Evolutionary conservation across 805 yeast genomes (phyloP).

Genomic region (Blastobotrys terrestris): DNA sequence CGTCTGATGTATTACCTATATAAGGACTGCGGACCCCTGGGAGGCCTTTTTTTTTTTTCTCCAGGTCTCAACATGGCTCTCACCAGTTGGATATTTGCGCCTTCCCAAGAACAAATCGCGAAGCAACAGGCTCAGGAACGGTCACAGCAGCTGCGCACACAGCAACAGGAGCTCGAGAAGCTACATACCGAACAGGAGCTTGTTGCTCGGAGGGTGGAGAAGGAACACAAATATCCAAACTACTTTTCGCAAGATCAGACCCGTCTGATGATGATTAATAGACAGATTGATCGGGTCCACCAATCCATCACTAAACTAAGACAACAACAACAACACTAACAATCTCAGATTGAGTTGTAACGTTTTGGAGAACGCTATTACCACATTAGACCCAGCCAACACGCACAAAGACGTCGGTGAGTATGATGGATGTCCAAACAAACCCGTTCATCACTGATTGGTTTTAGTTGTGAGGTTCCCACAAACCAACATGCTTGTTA

Average conservation of each 20-base stretch:
- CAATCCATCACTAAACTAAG: not conserved
- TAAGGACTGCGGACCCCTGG: too few species aligned
- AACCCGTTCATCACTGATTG: constrained; percentile 1
- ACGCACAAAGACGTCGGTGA: not conserved
- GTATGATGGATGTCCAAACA: not conserved
- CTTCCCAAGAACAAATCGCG: not conserved
- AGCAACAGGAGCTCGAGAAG: constrained; percentile 1
- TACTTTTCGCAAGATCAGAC: constrained; percentile 8
- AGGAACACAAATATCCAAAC: constrained; percentile 6
- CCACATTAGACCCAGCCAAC: constrained; percentile 2
- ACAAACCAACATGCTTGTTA: not conserved
- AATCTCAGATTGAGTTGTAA: not conserved
- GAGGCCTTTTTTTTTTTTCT: too few species aligned
- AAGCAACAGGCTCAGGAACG: not conserved
- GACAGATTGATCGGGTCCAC: constrained; percentile 5
- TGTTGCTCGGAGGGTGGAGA: constrained; percentile 1
- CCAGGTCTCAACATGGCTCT: not conserved
- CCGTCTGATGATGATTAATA: constrained; percentile 4
- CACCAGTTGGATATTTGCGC: not conserved
- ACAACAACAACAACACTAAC: not conserved
- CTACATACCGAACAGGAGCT: not conserved
- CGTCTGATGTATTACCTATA: too few species aligned
- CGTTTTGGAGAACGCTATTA: not conserved
- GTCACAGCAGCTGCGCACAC: not conserved
- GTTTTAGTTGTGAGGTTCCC: not conserved